A percentile compares a stretch with the other conserved stretches of the same genome.
Evolutionary conservation across 768 basidiomycete species (phyloP).

Genomic region (Mycena vulgaris): DNA sequence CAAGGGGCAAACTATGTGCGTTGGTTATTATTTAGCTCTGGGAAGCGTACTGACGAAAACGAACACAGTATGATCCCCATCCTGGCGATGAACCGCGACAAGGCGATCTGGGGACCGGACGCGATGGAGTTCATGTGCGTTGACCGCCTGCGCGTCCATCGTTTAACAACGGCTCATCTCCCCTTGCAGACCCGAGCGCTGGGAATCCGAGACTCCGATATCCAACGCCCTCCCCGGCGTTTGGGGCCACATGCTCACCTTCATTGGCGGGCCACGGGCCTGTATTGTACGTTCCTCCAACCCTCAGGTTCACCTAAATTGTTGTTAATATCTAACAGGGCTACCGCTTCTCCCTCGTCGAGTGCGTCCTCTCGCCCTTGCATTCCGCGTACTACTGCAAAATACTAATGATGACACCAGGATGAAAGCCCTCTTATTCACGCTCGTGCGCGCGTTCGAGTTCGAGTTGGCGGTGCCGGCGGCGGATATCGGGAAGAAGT

Average conservation of each 20-base stretch:
- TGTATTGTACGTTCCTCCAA: constrained; percentile 56
- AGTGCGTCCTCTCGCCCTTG: constrained; percentile 56
- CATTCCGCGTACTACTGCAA: neutral
- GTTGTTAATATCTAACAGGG: constrained; percentile 32
- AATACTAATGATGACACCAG: constrained; percentile 34
- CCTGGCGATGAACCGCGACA: constrained; percentile 57
- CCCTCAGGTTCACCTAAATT: neutral
- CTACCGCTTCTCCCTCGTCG: constrained; percentile 64
- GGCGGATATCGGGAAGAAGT: constrained; percentile 57
- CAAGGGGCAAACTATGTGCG: constrained; percentile 32
- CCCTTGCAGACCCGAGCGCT: constrained; percentile 66
- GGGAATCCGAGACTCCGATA: constrained; percentile 56
- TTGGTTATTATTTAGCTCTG: constrained; percentile 40
- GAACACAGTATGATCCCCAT: constrained; percentile 58
- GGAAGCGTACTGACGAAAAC: neutral
- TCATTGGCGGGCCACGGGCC: constrained; percentile 65
- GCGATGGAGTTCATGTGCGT: constrained; percentile 63
- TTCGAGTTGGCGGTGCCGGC: constrained; percentile 69
- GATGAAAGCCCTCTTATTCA: too few relatives aligned
- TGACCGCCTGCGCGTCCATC: constrained; percentile 36
- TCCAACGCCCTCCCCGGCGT: constrained; percentile 60
- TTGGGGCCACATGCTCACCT: constrained; percentile 61
- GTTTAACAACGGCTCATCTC: neutral
- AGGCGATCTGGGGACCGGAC: constrained; percentile 66
- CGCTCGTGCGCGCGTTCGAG: constrained; percentile 66